A percentile compares a stretch with the other conserved stretches of the same genome.
Conservation (phyloP, 2,329 filamentous ascomycete genomes). For the Saccharata proteae region DNA sequence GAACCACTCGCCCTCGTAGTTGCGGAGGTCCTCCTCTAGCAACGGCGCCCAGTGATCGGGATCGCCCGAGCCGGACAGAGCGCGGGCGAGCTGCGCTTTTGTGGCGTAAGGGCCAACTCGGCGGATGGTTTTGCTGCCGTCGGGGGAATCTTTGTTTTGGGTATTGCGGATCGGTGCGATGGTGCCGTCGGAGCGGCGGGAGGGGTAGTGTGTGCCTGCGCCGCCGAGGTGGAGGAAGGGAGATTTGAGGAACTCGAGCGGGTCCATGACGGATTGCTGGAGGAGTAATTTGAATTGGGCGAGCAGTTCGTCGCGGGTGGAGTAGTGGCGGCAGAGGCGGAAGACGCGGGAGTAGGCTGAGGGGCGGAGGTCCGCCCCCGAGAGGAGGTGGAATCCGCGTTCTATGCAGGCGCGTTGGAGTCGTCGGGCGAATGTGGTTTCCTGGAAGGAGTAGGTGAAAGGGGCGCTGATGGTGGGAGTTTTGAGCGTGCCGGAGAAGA, state of each 20-base stretch:
- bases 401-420: slow-evolving; percentile 57
- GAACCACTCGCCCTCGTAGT: slow-evolving; percentile 63
- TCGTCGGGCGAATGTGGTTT: slow-evolving; percentile 57
- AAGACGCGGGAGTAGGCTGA: slow-evolving; percentile 42
- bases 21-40: slow-evolving; percentile 41
- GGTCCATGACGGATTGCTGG: slow-evolving; percentile 28
- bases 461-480: slow-evolving; percentile 18
- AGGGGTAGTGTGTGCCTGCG: slow-evolving; percentile 52
- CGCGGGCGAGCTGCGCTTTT: slow-evolving; percentile 1
- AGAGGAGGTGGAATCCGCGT: slow-evolving; percentile 47
- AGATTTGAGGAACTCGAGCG: slow-evolving; percentile 45
- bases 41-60: slow-evolving; percentile 15
- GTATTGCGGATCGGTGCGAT: slow-evolving; percentile 18
- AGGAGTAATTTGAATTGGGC: slow-evolving; percentile 29
- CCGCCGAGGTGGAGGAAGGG: slow-evolving; percentile 57
- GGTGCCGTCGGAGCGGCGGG: slow-evolving; percentile 25
- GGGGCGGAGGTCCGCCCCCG: slow-evolving; percentile 25
- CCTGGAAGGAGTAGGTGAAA: slow-evolving; percentile 48
- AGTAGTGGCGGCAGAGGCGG: slow-evolving; percentile 55
- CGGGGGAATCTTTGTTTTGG: no score
- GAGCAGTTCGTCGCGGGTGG: slow-evolving; percentile 26
- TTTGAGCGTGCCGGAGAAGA: neutral
- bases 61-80: no score
- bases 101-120: slow-evolving; percentile 16
- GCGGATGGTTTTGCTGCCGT: no score